Evolutionary conservation across 208 protist species (phyloP).

Genomic region (Trypanosoma boissoni): DNA sequence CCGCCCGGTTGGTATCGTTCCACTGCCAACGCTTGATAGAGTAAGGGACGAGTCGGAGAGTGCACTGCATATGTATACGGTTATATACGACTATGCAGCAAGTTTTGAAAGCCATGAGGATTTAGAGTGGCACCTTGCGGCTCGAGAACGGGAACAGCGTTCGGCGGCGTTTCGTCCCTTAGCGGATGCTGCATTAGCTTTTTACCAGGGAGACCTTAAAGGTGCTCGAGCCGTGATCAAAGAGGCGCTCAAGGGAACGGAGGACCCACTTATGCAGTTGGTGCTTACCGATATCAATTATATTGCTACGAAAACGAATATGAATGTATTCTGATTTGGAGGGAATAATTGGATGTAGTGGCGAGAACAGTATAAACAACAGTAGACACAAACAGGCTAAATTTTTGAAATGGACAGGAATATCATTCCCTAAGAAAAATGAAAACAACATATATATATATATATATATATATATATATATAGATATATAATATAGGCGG

Average conservation of each 20-base stretch:
- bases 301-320: no score
- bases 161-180: constrained; percentile 47
- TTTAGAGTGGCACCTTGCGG: constrained; percentile 65
- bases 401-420: not conserved
- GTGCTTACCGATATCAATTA: constrained; percentile 40
- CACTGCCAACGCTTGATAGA: not conserved
- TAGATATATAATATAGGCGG: constrained; percentile 15
- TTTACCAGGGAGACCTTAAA: constrained; percentile 49
- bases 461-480: constrained; percentile 4
- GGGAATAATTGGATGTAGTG: not conserved
- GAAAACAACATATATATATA: constrained; percentile 2
- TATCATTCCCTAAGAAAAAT: not conserved
- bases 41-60: not conserved
- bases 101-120: constrained; percentile 44
- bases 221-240: constrained; percentile 25
- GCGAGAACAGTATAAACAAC: constrained; percentile 9
- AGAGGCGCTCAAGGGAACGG: constrained; percentile 22
- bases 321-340: no score
- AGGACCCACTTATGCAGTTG: constrained; percentile 40
- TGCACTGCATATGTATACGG: constrained; percentile 22
- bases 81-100: constrained; percentile 59
- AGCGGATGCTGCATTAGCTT: constrained; percentile 48
- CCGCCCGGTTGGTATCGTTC: constrained; percentile 52
- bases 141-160: constrained; percentile 48
- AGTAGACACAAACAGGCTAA: not conserved